Conservation (phyloP, 2,329 filamentous ascomycete species). For the Aaosphaeria pasadenensis region DNA sequence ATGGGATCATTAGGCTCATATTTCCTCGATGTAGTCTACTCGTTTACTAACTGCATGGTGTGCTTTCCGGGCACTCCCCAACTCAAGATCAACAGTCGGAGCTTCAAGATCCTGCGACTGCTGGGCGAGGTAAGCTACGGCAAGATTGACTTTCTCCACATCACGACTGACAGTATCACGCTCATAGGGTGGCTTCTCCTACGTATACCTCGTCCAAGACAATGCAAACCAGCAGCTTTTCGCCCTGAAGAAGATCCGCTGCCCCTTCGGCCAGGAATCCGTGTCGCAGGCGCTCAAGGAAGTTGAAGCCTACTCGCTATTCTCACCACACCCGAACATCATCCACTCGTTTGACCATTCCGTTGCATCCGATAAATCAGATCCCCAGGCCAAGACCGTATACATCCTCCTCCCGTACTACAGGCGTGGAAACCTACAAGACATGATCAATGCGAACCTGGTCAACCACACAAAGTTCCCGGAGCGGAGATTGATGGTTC, state of each 20-base stretch:
- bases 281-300: conserved; percentile 94
- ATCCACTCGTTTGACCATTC: conserved; percentile 82
- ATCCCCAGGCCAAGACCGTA: conserved; percentile 79
- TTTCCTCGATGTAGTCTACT: conserved; percentile 84
- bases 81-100: conserved; percentile 90
- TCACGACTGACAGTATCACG: conserved; percentile 2
- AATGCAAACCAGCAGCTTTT: conserved; percentile 78
- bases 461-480: conserved; percentile 93
- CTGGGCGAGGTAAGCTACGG: conserved; percentile 74
- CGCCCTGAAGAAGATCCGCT: conserved; percentile 97
- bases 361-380: conserved; percentile 68
- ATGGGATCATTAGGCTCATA: conserved; percentile 50
- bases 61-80: conserved; percentile 95
- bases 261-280: conserved; percentile 94
- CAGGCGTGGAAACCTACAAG: conserved; percentile 89
- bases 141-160: not conserved
- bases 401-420: conserved; percentile 98
- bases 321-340: conserved; percentile 78
- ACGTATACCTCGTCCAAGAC: conserved; percentile 97
- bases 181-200: conserved; percentile 86
- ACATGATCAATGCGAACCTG: conserved; percentile 97
- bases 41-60: conserved; percentile 89
- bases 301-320: conserved; percentile 93
- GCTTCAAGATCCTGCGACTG: conserved; percentile 92
- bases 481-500: conserved; percentile 78